Evolutionary conservation across 192 early-diverging fungal species (phyloP).

Genomic region (Chytriomyces sp.): DNA sequence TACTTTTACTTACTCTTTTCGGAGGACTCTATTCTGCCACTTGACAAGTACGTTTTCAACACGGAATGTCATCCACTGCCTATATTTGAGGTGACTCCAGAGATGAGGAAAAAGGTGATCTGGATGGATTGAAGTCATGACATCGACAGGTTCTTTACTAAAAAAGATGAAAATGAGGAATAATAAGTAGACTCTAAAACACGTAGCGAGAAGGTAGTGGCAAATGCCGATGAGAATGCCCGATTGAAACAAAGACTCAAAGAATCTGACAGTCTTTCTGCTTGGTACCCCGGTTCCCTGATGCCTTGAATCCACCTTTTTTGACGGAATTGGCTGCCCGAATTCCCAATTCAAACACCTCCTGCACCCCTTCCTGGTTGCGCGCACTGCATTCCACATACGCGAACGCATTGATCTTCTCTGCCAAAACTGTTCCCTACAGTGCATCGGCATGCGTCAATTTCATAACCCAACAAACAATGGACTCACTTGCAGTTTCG

Average conservation of each 20-base stretch:
- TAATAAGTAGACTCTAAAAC: no score
- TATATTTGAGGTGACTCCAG: slow-evolving; percentile 45
- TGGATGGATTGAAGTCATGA: slow-evolving; percentile 17
- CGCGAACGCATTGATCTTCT: slow-evolving; percentile 76
- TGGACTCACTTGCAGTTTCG: slow-evolving; percentile 55
- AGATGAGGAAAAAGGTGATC: slow-evolving; percentile 16
- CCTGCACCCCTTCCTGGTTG: slow-evolving; percentile 62
- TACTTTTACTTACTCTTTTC: slow-evolving; percentile 90
- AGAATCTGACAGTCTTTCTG: no score
- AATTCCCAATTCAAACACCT: not conserved
- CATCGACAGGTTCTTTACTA: no score
- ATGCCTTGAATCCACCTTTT: no score
- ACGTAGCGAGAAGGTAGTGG: no score
- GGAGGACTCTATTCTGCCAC: slow-evolving; percentile 60
- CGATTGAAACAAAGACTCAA: no score
- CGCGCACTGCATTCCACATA: slow-evolving; percentile 93
- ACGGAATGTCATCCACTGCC: slow-evolving; percentile 93
- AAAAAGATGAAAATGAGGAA: no score
- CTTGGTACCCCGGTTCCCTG: no score
- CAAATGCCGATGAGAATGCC: no score
- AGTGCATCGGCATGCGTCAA: not conserved
- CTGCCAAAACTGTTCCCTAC: slow-evolving; percentile 57
- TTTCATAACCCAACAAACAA: not conserved
- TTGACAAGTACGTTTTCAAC: slow-evolving; percentile 90
- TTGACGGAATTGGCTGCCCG: no score